Percentiles rank a stretch among this genome's conserved stretches.
Conservation (phyloP, 164 flowering plant genomes). For the Stephania cephalantha region DNA sequence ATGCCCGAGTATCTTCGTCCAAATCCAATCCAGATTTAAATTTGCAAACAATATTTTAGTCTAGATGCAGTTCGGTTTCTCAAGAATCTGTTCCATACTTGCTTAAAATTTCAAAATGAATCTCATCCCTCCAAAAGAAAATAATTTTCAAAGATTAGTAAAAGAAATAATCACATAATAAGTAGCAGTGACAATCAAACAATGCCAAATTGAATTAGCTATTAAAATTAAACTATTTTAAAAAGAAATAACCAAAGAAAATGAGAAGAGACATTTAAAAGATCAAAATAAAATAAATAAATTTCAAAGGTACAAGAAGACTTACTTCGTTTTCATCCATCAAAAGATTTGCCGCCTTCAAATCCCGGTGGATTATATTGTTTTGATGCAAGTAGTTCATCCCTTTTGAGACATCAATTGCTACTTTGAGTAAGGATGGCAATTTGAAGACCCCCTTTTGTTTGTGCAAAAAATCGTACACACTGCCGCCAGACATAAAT, state of each 20-base stretch:
- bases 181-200: background rate
- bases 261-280: background rate
- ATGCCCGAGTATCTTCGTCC: too few species aligned
- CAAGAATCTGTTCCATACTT: too few species aligned
- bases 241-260: too few species aligned
- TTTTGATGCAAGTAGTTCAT: constrained; percentile 98
- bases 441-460: constrained; percentile 75
- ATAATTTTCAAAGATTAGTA: background rate
- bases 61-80: too few species aligned
- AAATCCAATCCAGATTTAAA: too few species aligned
- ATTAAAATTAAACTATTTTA: too few species aligned
- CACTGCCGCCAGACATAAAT: constrained; percentile 91
- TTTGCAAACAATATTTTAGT: too few species aligned
- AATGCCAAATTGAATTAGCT: background rate
- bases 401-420: constrained; percentile 88
- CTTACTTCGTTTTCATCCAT: constrained; percentile 98
- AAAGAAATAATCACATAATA: background rate
- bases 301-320: background rate
- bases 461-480: constrained; percentile 88
- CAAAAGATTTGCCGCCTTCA: constrained; percentile 94
- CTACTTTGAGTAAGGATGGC: constrained; percentile 78
- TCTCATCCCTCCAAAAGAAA: background rate
- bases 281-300: background rate
- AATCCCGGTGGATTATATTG: constrained; percentile 90
- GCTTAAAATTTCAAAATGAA: background rate